Evolutionary conservation across 208 protist genomes (phyloP).

Genomic region (Leishmania gerbilli): DNA sequence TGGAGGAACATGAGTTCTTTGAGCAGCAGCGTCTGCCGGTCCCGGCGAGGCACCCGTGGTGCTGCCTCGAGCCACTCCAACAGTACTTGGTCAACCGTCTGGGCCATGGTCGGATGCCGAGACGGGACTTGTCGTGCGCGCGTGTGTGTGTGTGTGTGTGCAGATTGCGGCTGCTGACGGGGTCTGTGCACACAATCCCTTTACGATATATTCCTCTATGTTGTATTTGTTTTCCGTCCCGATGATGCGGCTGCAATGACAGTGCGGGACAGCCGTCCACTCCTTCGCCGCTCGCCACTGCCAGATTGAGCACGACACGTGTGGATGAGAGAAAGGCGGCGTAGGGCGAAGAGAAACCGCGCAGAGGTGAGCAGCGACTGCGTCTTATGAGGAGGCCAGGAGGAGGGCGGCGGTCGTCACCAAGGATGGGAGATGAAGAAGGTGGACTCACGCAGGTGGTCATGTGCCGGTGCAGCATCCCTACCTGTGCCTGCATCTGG

Average conservation of each 20-base stretch:
- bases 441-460: not conserved
- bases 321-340: not conserved
- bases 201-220: not conserved
- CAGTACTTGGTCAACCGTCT: slow-evolving; percentile 29
- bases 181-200: not conserved
- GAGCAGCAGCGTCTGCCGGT: slow-evolving; percentile 29
- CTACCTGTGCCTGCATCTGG: not conserved
- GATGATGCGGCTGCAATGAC: not conserved
- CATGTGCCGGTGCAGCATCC: not conserved
- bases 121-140: not conserved
- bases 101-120: not conserved
- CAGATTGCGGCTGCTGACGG: not conserved
- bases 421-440: not conserved
- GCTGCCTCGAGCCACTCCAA: slow-evolving; percentile 22
- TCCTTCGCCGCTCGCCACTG: not conserved
- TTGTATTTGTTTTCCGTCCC: not conserved
- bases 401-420: not conserved
- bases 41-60: slow-evolving; percentile 25
- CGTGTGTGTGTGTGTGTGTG: not conserved
- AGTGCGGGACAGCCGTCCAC: not conserved
- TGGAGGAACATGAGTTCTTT: slow-evolving; percentile 27
- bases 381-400: not conserved
- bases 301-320: not conserved
- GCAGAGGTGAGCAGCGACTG: not conserved
- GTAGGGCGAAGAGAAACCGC: not conserved